phyloP scores from a whole-genome alignment of 164 flowering plant genomes.

The Vitis cinerea region DNA sequence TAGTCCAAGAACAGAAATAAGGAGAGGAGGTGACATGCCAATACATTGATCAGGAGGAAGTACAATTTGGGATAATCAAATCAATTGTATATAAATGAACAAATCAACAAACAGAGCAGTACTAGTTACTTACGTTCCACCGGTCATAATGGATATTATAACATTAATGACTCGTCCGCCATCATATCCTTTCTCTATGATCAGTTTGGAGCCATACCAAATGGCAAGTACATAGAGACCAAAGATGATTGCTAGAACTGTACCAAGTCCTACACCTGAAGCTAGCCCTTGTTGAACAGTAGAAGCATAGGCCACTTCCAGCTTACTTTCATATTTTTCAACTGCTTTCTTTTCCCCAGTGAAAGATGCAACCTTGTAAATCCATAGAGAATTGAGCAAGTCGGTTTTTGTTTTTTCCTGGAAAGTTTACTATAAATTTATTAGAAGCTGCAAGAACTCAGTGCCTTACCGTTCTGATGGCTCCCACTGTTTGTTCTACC shows the following conservation, averaged over 20 bases:
- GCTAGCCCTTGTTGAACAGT: conserved; percentile 52
- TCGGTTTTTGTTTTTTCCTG: not conserved
- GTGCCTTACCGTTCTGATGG: conserved; percentile 46
- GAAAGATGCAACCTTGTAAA: conserved; percentile 62
- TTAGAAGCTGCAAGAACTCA: too few species aligned
- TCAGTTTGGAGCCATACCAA: conserved; percentile 64
- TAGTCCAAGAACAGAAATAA: conserved; percentile 11
- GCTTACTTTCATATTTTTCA: conserved; percentile 42
- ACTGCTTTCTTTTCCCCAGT: conserved; percentile 68
- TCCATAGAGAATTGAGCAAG: not conserved
- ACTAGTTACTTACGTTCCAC: conserved; percentile 56
- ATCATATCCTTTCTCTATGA: conserved; percentile 53
- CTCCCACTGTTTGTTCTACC: conserved; percentile 53
- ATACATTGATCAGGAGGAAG: not conserved
- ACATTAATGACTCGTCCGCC: conserved; percentile 68
- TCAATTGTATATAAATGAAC: not conserved
- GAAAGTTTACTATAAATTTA: too few species aligned
- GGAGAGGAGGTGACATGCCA: too few species aligned
- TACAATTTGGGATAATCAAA: not conserved
- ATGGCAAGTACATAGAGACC: conserved; percentile 55
- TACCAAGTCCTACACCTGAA: conserved; percentile 63
- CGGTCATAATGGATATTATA: conserved; percentile 53
- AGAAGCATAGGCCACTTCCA: conserved; percentile 38
- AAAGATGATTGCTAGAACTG: conserved; percentile 28
- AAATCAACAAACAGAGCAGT: too few species aligned